A percentile compares a stretch with the other conserved stretches of the same genome.
Conservation (phyloP, 2,329 filamentous ascomycete species). For the Trichoderma brevicompactum region DNA sequence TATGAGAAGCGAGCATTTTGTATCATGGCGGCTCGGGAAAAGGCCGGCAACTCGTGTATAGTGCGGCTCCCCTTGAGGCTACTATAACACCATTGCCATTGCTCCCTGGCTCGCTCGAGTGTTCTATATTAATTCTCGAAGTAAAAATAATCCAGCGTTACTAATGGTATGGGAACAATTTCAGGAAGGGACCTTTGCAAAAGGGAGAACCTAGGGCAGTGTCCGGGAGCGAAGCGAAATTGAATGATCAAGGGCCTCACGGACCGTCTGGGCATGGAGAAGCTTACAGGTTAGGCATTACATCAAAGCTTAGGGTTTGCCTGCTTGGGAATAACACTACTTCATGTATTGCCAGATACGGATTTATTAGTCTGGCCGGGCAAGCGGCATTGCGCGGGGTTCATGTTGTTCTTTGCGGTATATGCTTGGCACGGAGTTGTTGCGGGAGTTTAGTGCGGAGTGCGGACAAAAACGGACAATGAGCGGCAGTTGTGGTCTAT, state of each 20-base stretch:
- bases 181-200: not conserved
- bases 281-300: not conserved
- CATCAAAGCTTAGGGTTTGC: too few species aligned
- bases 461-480: too few species aligned
- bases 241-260: constrained; percentile 5
- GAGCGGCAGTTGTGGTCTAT: too few species aligned
- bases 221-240: constrained; percentile 18
- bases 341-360: too few species aligned
- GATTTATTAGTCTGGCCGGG: too few species aligned
- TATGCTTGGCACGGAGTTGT: too few species aligned
- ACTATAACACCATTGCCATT: not conserved
- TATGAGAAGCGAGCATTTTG: not conserved
- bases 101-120: not conserved
- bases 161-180: not conserved
- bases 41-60: not conserved
- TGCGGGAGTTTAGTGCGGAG: too few species aligned
- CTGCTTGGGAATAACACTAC: too few species aligned
- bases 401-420: too few species aligned
- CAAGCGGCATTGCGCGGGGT: too few species aligned
- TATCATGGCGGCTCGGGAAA: not conserved
- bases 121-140: constrained; percentile 10
- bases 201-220: not conserved
- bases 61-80: not conserved
- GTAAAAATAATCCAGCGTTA: not conserved
- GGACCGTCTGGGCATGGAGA: constrained; percentile 1